A percentile compares a stretch with the other conserved stretches of the same genome.
Conservation (phyloP, 257 asterid genomes). For the Jacaranda copaia region DNA sequence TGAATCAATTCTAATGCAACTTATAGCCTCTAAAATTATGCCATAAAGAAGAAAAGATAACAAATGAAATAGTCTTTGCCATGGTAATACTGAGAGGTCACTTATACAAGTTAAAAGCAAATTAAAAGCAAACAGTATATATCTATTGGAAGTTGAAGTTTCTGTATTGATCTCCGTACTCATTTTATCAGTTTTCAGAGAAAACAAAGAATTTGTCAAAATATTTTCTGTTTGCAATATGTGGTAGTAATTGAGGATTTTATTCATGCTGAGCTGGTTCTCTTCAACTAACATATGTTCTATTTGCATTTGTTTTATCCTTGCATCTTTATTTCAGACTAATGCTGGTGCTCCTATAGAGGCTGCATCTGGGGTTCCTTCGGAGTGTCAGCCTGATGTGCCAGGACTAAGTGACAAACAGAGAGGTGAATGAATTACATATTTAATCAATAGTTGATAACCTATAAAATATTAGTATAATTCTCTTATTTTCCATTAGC, state of each 20-base stretch:
- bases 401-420: slow-evolving; percentile 62
- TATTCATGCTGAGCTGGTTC: slow-evolving; percentile 28
- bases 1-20: not conserved
- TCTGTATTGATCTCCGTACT: not conserved
- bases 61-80: not conserved
- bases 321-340: slow-evolving; percentile 51
- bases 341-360: slow-evolving; percentile 57
- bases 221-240: not conserved
- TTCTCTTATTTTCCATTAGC: slow-evolving; percentile 7
- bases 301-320: slow-evolving; percentile 29
- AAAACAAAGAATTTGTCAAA: not conserved
- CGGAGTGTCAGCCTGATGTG: slow-evolving; percentile 59
- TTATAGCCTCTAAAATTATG: not conserved
- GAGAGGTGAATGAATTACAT: slow-evolving; percentile 58
- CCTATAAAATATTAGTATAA: not conserved
- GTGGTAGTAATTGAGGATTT: not conserved
- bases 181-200: not conserved
- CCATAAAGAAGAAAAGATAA: not conserved
- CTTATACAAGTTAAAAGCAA: not conserved
- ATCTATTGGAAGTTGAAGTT: slow-evolving; percentile 5
- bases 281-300: slow-evolving; percentile 39
- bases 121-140: not conserved
- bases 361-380: slow-evolving; percentile 42
- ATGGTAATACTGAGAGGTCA: not conserved
- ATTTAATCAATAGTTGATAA: not conserved